Evolutionary conservation across 495 filamentous ascomycete species (phyloP).

Genomic region (Neurospora sp.): DNA sequence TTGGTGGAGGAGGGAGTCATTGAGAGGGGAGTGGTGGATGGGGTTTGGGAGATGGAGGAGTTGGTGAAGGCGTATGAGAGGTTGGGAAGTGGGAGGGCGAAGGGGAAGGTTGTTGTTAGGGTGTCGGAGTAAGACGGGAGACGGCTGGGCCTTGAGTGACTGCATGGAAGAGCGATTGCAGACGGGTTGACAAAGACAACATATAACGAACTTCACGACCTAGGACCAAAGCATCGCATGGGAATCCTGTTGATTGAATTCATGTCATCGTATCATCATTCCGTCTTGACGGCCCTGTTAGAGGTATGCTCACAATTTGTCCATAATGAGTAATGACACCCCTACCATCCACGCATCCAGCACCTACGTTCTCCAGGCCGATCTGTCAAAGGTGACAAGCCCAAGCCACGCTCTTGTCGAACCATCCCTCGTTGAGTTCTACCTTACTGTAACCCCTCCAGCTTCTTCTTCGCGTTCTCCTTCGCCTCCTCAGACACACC

Average conservation of each 20-base stretch:
- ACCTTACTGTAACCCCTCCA: background rate
- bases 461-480: conserved; percentile 31
- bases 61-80: conserved; percentile 21
- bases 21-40: conserved; percentile 25
- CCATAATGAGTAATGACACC: no score
- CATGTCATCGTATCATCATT: background rate
- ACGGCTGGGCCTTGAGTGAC: no score
- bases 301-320: no score
- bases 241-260: background rate
- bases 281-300: background rate
- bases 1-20: conserved; percentile 21
- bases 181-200: background rate
- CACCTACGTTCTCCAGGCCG: background rate
- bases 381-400: background rate
- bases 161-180: no score
- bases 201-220: background rate
- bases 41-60: conserved; percentile 27
- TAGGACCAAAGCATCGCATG: background rate
- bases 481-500: conserved; percentile 39
- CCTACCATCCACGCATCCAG: background rate
- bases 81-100: conserved; percentile 23
- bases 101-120: conserved; percentile 29
- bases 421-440: background rate
- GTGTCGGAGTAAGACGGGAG: conserved; percentile 1
- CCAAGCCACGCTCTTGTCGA: background rate